phyloP scores from a whole-genome alignment of 345 rosid genomes.

The Eucalyptus fibrosa region DNA sequence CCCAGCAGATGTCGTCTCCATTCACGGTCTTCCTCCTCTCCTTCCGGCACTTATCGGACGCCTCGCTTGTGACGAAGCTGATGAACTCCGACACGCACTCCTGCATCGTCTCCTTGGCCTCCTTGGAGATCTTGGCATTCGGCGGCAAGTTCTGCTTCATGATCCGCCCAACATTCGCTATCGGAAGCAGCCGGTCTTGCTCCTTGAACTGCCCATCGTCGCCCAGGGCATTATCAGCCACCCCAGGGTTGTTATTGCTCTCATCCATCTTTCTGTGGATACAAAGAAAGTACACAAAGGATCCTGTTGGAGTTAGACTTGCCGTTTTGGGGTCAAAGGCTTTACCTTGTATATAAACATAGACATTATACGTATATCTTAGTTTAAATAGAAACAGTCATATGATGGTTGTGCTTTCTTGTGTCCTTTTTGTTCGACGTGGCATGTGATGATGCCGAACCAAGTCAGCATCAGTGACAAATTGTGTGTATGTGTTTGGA shows the following conservation, averaged over 20 bases:
- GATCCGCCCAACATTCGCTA: constrained; percentile 67
- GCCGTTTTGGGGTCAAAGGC: neutral
- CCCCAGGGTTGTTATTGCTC: neutral
- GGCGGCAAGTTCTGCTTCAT: constrained; percentile 73
- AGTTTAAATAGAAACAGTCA: neutral
- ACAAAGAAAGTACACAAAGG: neutral
- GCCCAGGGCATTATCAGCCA: neutral
- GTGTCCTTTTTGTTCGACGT: neutral
- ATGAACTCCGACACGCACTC: constrained; percentile 77
- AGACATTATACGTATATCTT: neutral
- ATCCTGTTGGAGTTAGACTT: neutral
- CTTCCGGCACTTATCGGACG: constrained; percentile 66
- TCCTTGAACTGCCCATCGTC: constrained; percentile 1
- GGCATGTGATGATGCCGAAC: neutral
- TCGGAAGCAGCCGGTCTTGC: constrained; percentile 49
- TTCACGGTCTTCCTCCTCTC: constrained; percentile 74
- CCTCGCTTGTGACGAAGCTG: constrained; percentile 72
- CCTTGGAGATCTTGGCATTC: constrained; percentile 67
- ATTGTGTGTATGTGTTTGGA: neutral
- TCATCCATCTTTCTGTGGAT: neutral
- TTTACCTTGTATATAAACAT: neutral
- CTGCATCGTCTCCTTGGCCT: constrained; percentile 73
- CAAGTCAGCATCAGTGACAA: neutral
- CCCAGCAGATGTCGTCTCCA: constrained; percentile 79
- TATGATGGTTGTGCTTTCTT: neutral